These are phyloP conservation scores for Phaffomyces thermotolerans DNA, from an alignment of 805 yeast genomes.

Conservation along the genomic window DNA sequence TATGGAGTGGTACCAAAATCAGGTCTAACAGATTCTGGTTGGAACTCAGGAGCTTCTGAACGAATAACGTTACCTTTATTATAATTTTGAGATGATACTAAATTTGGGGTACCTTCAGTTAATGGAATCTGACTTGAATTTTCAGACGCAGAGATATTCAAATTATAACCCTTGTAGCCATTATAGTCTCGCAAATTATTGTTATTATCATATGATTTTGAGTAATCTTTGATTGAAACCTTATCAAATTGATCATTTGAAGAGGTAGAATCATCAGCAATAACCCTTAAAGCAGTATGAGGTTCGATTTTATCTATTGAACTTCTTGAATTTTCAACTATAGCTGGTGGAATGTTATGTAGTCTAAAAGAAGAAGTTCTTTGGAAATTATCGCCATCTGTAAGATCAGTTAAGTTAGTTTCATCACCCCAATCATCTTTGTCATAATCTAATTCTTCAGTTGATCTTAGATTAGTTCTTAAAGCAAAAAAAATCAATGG, in stretches of 20 bases:
- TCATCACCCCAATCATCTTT: conserved; percentile 7
- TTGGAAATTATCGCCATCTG: conserved; percentile 19
- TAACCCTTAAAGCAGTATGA: conserved; percentile 15
- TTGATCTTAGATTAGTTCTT: conserved; percentile 14
- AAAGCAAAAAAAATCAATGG: conserved; percentile 41
- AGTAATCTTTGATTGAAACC: conserved; percentile 19
- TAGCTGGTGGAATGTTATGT: conserved; percentile 8
- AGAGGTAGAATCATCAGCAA: conserved; percentile 20
- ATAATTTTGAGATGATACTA: conserved; percentile 21
- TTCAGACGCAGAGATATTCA: conserved; percentile 2
- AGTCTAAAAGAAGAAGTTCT: conserved; percentile 8
- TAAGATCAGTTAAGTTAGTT: conserved; percentile 19
- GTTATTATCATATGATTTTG: conserved; percentile 9
- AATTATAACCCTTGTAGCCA: conserved; percentile 13
- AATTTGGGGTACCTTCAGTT: conserved; percentile 21
- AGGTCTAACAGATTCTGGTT: conserved; percentile 20
- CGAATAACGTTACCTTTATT: conserved; percentile 16
- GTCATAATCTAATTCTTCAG: conserved; percentile 8
- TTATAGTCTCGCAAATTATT: conserved; percentile 1
- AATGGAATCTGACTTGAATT: background rate
- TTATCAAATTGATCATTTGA: conserved; percentile 19
- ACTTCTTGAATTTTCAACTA: conserved; percentile 1
- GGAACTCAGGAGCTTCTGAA: conserved; percentile 17
- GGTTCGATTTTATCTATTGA: conserved; percentile 14
- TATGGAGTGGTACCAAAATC: conserved; percentile 16